Evolutionary conservation across 768 basidiomycete species (phyloP), one percentile per base, ranked within the genome.

Genomic region (Lentinula sp.): DNA sequence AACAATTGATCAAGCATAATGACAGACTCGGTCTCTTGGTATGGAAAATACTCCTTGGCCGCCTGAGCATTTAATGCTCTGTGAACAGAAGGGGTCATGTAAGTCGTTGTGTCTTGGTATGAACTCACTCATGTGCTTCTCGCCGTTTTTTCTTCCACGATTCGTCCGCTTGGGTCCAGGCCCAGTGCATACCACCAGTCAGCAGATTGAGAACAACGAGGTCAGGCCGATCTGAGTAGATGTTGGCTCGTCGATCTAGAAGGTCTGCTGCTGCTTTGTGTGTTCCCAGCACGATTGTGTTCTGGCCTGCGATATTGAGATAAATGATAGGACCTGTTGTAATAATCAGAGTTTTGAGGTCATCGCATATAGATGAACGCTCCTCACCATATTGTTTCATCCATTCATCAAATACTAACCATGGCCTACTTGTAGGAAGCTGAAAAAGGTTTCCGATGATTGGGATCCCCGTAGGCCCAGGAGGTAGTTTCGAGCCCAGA

Each of bases 391-490:
- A 79, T 63, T 65, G 67, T 48, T 68, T 65, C 0, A 71, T 68
- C 66, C 76, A 66, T 7, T 73, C 65, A 1, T 72, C 55, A 58
- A 74, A 76, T 9, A 60, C 66, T 33, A 70, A 39, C 72, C 73
- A 76, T 6, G 55, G 57, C 39, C 66, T 62, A 7, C 64, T 61
- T 1, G 20, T 23, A 2, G 75, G 69, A 59, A 77, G 64, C 39
- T 73, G 67, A 23, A 72, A 63, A 8, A 76, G 53, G 59, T 73
- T 79, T 0, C 75, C 79, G 1, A 78, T 51, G 9, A 78, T 28
- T 13, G 78, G 77, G 50, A 77, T 70, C n/a, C 70, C 71, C 10
- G 53, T 62, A 0, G 78, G 78, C 3, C 78, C 79, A 2, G 77
- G 77, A 41, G 76, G 76, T 1, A 76, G 59, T 23, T 20, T 18